Percentiles rank a stretch among this genome's conserved stretches.
Evolutionary conservation across 139 green algal genomes (phyloP).

Genomic region (Micractinium conductrix): DNA sequence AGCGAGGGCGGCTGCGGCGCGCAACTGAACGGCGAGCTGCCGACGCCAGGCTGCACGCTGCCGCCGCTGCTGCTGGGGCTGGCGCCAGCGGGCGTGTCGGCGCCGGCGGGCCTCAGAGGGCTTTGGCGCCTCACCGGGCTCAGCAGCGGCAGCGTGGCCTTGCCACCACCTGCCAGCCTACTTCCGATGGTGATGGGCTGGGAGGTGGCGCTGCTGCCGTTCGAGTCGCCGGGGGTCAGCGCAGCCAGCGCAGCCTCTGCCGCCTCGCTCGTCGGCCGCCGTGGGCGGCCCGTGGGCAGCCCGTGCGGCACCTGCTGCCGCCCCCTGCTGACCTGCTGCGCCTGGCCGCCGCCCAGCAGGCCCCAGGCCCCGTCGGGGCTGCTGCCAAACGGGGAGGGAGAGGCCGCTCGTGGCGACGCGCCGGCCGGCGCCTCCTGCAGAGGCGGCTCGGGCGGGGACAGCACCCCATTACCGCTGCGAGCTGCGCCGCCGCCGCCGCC

Average conservation of each 20-base stretch:
- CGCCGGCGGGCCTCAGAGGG: not conserved
- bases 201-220: not conserved
- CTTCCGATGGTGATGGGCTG: not conserved
- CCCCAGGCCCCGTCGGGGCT: not conserved
- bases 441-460: not conserved
- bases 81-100: no score
- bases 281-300: not conserved
- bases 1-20: not conserved
- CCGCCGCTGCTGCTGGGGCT: constrained; percentile 9
- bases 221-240: not conserved
- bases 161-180: not conserved
- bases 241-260: not conserved
- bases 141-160: not conserved
- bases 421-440: constrained; percentile 16
- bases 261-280: not conserved
- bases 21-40: no score
- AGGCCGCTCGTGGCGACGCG: not conserved
- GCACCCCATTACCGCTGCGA: not conserved
- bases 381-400: constrained; percentile 9
- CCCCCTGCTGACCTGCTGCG: not conserved
- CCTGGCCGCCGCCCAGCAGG: not conserved
- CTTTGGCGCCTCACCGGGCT: not conserved
- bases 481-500: not conserved
- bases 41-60: no score
- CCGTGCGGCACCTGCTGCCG: not conserved